phyloP scores from a whole-genome alignment of 1,284 basidiomycete species.

The Athelia sp. region DNA sequence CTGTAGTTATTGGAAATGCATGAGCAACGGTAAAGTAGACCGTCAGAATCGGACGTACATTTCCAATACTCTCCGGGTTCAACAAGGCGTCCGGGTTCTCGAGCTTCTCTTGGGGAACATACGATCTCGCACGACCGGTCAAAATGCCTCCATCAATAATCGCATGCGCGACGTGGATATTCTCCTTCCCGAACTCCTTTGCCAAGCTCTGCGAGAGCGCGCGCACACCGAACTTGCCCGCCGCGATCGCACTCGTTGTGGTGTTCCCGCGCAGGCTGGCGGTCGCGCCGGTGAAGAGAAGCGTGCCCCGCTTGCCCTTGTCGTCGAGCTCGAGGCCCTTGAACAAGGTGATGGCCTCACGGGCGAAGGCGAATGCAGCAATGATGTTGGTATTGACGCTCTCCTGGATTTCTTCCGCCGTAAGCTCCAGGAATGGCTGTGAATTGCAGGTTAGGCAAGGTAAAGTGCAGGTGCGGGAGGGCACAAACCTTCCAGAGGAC shows the following conservation, averaged over 20 bases:
- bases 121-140: no score
- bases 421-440: conserved; percentile 65
- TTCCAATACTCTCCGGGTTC: conserved; percentile 61
- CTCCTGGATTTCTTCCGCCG: conserved; percentile 60
- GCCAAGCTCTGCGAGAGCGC: conserved; percentile 70
- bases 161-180: no score
- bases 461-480: conserved; percentile 62
- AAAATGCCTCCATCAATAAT: no score
- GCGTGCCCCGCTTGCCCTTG: conserved; percentile 51
- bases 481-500: conserved; percentile 44
- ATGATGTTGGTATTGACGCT: conserved; percentile 54
- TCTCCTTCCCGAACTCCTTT: no score
- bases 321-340: conserved; percentile 52
- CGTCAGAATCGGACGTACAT: conserved; percentile 32
- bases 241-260: conserved; percentile 72
- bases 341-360: conserved; percentile 57
- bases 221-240: conserved; percentile 63
- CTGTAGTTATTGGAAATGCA: no score
- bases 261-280: no score
- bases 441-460: conserved; percentile 55
- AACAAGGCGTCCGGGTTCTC: conserved; percentile 44
- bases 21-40: no score
- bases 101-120: no score
- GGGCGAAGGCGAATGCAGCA: conserved; percentile 65
- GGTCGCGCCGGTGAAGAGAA: no score